Evolutionary conservation across 2,329 filamentous ascomycete genomes (phyloP).

Genomic region (Pestalotiopsis fici): DNA sequence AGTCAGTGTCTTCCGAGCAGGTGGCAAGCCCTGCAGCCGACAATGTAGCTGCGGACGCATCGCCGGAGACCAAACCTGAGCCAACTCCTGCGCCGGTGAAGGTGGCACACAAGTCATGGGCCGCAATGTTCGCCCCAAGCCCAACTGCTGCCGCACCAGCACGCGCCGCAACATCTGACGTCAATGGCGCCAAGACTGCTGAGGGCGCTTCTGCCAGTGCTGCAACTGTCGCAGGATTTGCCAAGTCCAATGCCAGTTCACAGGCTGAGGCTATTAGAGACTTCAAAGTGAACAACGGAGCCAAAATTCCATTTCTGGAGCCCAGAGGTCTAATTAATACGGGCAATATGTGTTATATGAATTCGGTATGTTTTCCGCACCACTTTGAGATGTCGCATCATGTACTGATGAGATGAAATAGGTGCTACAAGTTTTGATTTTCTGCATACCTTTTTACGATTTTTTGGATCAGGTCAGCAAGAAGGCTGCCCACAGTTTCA

Average conservation of each 20-base stretch:
- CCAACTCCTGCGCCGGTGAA: conserved; percentile 29
- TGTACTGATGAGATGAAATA: conserved; percentile 39
- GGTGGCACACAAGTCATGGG: conserved; percentile 39
- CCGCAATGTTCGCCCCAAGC: conserved; percentile 34
- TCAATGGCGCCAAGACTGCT: conserved; percentile 14
- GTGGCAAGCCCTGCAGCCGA: conserved; percentile 12
- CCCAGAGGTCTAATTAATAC: conserved; percentile 94
- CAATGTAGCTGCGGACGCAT: conserved; percentile 11
- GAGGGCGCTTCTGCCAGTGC: conserved; percentile 22
- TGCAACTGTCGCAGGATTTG: conserved; percentile 31
- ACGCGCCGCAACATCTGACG: conserved; percentile 25
- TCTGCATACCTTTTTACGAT: conserved; percentile 91
- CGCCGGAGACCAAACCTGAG: conserved; percentile 22
- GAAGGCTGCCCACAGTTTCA: conserved; percentile 86
- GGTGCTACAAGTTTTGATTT: conserved; percentile 94
- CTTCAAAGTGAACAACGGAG: conserved; percentile 66
- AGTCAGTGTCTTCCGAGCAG: conserved; percentile 11
- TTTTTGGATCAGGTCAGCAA: conserved; percentile 87
- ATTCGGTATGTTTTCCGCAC: conserved; percentile 71
- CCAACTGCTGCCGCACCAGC: conserved; percentile 19
- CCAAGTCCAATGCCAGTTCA: conserved; percentile 41
- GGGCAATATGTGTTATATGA: conserved; percentile 99
- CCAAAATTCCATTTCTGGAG: conserved; percentile 81
- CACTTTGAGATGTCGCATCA: background rate
- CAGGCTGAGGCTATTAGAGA: conserved; percentile 68